phyloP scores from a whole-genome alignment of 805 yeast genomes.

The Candida railenensis region DNA sequence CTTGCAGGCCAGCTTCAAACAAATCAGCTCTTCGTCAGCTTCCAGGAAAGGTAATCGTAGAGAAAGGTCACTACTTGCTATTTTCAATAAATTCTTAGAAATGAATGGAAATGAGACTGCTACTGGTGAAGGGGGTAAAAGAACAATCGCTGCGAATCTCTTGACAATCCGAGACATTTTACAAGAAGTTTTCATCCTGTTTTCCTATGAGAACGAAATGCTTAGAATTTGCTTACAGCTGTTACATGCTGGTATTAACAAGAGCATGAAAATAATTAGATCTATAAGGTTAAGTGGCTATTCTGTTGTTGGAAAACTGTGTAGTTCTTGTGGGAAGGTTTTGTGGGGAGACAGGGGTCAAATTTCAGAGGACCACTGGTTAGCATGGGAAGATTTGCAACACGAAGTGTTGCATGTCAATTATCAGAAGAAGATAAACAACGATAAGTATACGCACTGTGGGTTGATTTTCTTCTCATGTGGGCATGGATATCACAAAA shows the following conservation, averaged over 20 bases:
- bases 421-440: neutral
- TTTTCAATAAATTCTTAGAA: constrained; percentile 55
- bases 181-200: constrained; percentile 62
- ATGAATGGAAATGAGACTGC: constrained; percentile 13
- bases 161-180: constrained; percentile 61
- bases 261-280: constrained; percentile 43
- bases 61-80: constrained; percentile 47
- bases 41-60: constrained; percentile 2
- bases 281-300: constrained; percentile 57
- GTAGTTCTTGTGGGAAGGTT: constrained; percentile 74
- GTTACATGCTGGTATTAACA: constrained; percentile 55
- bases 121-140: constrained; percentile 20
- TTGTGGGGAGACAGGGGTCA: constrained; percentile 62
- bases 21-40: constrained; percentile 6
- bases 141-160: constrained; percentile 48
- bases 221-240: constrained; percentile 50
- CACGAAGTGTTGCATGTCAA: constrained; percentile 8
- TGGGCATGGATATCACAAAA: constrained; percentile 62
- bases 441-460: constrained; percentile 15
- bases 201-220: constrained; percentile 60
- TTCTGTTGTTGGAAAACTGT: constrained; percentile 46
- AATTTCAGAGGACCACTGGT: constrained; percentile 46
- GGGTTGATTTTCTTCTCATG: constrained; percentile 60
- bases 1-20: neutral
- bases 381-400: constrained; percentile 55